Conservation (phyloP, 768 basidiomycete species). For the Botryobasidium botryosum region DNA sequence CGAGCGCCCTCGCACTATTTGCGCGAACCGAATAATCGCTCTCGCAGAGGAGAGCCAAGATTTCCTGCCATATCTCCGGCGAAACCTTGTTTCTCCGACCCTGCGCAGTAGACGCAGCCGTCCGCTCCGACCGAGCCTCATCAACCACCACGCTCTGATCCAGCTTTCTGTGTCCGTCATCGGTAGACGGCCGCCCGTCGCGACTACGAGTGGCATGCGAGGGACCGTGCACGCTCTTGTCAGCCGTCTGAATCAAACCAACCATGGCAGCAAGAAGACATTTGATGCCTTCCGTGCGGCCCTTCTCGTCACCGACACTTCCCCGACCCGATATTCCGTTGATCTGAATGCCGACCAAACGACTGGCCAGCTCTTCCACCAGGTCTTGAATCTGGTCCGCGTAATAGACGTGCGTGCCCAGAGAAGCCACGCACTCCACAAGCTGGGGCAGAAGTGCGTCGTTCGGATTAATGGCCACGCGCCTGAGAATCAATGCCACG, state of each 20-base stretch:
- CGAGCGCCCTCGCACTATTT: slow-evolving; percentile 57
- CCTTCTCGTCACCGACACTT: slow-evolving; percentile 21
- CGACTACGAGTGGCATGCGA: neutral
- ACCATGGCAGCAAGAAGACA: slow-evolving; percentile 52
- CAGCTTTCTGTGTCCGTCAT: neutral
- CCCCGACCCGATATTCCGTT: slow-evolving; percentile 35
- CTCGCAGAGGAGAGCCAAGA: slow-evolving; percentile 70
- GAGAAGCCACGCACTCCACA: slow-evolving; percentile 61
- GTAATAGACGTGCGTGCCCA: slow-evolving; percentile 87
- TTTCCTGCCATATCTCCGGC: slow-evolving; percentile 84
- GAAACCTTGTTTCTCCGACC: slow-evolving; percentile 30
- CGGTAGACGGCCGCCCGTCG: neutral
- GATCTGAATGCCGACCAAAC: slow-evolving; percentile 52
- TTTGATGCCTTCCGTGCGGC: slow-evolving; percentile 48
- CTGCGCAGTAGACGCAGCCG: neutral
- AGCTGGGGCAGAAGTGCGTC: slow-evolving; percentile 51
- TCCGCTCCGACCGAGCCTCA: neutral
- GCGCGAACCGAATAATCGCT: slow-evolving; percentile 56
- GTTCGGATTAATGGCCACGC: slow-evolving; percentile 39
- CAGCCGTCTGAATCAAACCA: slow-evolving; percentile 50
- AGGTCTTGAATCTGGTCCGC: slow-evolving; percentile 92
- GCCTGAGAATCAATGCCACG: slow-evolving; percentile 52
- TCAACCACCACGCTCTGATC: neutral
- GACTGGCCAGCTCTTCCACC: slow-evolving; percentile 61
- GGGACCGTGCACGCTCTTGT: slow-evolving; percentile 18